These are phyloP conservation scores for Kwoniella heveanensis DNA, from an alignment of 768 basidiomycete genomes.

Conservation along the genomic window DNA sequence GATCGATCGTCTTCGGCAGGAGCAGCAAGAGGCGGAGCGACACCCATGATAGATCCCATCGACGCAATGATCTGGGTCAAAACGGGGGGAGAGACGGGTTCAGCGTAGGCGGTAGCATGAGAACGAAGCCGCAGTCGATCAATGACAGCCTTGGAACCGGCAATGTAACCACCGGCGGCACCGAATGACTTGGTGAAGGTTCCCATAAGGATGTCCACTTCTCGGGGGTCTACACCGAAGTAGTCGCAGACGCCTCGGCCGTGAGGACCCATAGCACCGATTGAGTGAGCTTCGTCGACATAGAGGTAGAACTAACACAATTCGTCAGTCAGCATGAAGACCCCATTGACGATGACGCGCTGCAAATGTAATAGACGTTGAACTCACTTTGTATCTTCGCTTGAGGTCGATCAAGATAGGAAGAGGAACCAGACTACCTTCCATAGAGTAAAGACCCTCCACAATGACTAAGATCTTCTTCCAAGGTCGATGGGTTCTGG, in stretches of 20 bases:
- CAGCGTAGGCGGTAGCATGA: conserved; percentile 81
- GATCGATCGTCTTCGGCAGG: conserved; percentile 53
- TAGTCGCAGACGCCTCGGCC: conserved; percentile 96
- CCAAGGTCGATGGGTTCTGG: conserved; percentile 97
- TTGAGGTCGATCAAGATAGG: conserved; percentile 83
- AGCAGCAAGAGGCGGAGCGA: conserved; percentile 59
- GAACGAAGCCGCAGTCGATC: conserved; percentile 78
- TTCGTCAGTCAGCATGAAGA: background rate
- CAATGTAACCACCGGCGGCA: conserved; percentile 84
- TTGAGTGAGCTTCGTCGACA: conserved; percentile 95
- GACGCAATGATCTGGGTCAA: conserved; percentile 86
- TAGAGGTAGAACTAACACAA: conserved; percentile 82
- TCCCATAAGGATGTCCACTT: conserved; percentile 94
- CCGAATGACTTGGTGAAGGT: conserved; percentile 75
- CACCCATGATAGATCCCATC: conserved; percentile 96
- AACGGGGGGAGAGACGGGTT: conserved; percentile 86
- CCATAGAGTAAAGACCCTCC: conserved; percentile 97
- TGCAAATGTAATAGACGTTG: background rate
- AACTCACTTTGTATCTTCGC: conserved; percentile 85
- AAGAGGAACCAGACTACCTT: conserved; percentile 87
- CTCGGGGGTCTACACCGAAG: conserved; percentile 77
- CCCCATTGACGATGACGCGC: too few relatives aligned
- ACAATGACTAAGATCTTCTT: conserved; percentile 95
- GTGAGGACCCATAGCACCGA: conserved; percentile 90
- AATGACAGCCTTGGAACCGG: conserved; percentile 78